Evolutionary conservation across 2,329 filamentous ascomycete species (phyloP).

Genomic region (Dactylonectria macrodidyma): DNA sequence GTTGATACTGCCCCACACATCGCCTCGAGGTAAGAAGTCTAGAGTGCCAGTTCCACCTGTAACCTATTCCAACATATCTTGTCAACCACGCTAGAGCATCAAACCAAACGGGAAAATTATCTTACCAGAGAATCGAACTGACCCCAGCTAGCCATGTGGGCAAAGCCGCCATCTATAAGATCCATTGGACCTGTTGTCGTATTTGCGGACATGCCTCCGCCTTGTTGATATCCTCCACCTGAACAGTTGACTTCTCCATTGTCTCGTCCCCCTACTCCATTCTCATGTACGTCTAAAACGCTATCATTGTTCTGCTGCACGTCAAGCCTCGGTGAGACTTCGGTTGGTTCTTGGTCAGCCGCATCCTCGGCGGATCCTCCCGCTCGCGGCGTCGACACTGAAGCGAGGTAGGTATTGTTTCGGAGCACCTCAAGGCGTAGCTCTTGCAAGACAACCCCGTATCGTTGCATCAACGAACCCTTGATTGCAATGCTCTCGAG

Average conservation of each 20-base stretch:
- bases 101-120: neutral
- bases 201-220: neutral
- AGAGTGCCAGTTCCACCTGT: slow-evolving; percentile 34
- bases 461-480: slow-evolving; percentile 58
- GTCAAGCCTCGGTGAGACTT: neutral
- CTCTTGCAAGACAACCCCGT: slow-evolving; percentile 59
- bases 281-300: neutral
- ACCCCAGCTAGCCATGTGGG: slow-evolving; percentile 43
- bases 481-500: slow-evolving; percentile 54
- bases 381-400: slow-evolving; percentile 12
- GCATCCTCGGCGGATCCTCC: neutral
- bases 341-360: neutral
- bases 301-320: neutral
- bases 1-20: slow-evolving; percentile 16
- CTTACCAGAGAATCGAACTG: slow-evolving; percentile 42
- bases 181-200: slow-evolving; percentile 27
- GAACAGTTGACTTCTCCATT: neutral
- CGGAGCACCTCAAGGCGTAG: slow-evolving; percentile 45
- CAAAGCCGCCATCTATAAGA: neutral
- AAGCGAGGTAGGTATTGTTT: slow-evolving; percentile 38
- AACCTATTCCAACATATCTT: slow-evolving; percentile 11
- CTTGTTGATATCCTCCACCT: neutral
- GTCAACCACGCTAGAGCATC: neutral
- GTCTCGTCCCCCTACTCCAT: neutral
- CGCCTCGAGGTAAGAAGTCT: slow-evolving; percentile 5